These are phyloP conservation scores for Borealophlyctis nickersoniae DNA, from an alignment of 192 early-diverging fungal genomes.

Conservation along the genomic window DNA sequence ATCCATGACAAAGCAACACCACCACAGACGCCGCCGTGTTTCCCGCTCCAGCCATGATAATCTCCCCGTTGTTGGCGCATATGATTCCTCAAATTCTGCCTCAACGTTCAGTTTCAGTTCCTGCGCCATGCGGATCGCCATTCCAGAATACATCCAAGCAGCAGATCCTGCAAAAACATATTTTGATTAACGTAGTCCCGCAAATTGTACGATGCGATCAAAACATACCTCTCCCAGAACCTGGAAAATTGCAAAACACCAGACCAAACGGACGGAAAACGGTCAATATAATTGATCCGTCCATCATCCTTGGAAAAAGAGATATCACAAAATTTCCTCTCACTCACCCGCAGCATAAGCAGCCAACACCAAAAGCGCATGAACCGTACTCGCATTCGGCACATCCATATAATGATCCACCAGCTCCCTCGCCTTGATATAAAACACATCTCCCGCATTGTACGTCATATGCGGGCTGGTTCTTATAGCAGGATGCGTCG, in stretches of 20 bases:
- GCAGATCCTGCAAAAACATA: conserved; percentile 29
- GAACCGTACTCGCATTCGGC: conserved; percentile 29
- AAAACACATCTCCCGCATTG: conserved; percentile 39
- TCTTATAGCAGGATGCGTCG: conserved; percentile 28
- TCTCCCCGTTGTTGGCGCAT: not conserved
- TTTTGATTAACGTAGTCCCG: too few relatives aligned
- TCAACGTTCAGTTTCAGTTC: conserved; percentile 41
- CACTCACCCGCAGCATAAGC: conserved; percentile 36
- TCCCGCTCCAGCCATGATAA: conserved; percentile 44
- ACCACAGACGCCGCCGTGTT: conserved; percentile 42
- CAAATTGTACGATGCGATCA: too few relatives aligned
- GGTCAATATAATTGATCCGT: conserved; percentile 2
- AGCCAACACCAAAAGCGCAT: conserved; percentile 34
- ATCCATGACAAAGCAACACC: conserved; percentile 42
- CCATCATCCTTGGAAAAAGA: too few relatives aligned
- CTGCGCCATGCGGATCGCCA: conserved; percentile 48
- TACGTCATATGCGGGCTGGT: conserved; percentile 12
- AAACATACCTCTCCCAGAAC: too few relatives aligned
- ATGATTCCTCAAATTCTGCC: conserved; percentile 25
- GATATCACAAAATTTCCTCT: not conserved
- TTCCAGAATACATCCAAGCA: conserved; percentile 50
- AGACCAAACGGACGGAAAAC: too few relatives aligned
- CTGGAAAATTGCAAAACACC: too few relatives aligned
- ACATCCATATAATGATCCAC: conserved; percentile 45
- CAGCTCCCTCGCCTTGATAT: conserved; percentile 37